These are phyloP conservation scores for Alopecurus myosuroides DNA, from an alignment of 176 grass and related monocot species.

Conservation along the genomic window DNA sequence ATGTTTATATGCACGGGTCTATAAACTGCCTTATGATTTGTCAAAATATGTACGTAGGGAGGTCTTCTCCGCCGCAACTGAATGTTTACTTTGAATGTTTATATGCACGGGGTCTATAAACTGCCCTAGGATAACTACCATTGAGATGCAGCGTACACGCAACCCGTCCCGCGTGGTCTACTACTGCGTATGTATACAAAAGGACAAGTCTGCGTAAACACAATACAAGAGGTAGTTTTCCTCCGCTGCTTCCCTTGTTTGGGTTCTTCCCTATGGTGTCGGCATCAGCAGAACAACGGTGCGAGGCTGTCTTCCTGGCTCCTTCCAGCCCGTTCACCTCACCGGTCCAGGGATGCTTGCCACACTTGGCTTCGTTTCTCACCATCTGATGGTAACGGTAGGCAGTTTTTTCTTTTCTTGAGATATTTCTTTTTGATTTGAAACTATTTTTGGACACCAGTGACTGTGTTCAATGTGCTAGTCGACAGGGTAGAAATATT, in stretches of 20 bases:
- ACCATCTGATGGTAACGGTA: neutral
- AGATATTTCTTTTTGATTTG: neutral
- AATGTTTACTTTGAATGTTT: neutral
- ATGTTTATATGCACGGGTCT: too few species aligned
- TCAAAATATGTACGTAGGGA: too few species aligned
- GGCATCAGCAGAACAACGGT: neutral
- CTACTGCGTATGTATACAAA: neutral
- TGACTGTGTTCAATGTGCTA: neutral
- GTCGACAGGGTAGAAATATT: neutral
- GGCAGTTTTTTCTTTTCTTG: slow-evolving; percentile 14
- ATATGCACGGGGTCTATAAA: neutral
- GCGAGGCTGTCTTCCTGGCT: neutral
- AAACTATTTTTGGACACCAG: neutral
- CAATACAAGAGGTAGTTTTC: neutral
- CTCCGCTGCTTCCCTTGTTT: neutral
- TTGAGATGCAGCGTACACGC: neutral
- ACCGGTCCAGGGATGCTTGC: neutral
- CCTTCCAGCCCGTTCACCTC: neutral
- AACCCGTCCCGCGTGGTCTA: neutral
- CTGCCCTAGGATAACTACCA: neutral
- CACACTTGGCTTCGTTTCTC: neutral
- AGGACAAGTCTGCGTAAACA: neutral
- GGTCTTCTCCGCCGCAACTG: too few species aligned
- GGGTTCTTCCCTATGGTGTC: neutral
- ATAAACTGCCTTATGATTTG: too few species aligned